Percentiles rank a stretch among this genome's conserved stretches.
Evolutionary conservation across 768 basidiomycete species (phyloP).

Genomic region (Tephrocybe sp.): DNA sequence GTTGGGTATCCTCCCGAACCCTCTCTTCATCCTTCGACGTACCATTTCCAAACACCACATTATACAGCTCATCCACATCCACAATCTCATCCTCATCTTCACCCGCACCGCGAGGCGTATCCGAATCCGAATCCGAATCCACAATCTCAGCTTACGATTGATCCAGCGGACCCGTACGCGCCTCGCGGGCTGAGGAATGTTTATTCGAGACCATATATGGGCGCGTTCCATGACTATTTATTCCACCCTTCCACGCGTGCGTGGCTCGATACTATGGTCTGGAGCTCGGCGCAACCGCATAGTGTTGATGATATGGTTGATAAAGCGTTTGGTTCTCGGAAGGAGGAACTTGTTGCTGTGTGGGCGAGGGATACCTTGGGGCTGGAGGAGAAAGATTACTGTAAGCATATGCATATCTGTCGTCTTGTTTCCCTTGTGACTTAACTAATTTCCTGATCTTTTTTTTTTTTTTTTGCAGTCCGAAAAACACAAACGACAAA

Average conservation of each 20-base stretch:
- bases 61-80: not conserved
- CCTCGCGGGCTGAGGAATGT: slow-evolving; percentile 33
- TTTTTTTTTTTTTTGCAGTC: slow-evolving; percentile 23
- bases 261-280: slow-evolving; percentile 86
- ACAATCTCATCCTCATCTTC: not conserved
- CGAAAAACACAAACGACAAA: slow-evolving; percentile 63
- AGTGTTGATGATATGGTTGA: slow-evolving; percentile 76
- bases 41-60: not conserved
- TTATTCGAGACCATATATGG: slow-evolving; percentile 65
- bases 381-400: slow-evolving; percentile 54
- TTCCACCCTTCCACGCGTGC: slow-evolving; percentile 54
- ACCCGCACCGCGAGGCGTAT: not conserved
- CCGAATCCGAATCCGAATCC: too few relatives aligned
- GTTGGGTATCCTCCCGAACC: too few relatives aligned
- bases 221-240: slow-evolving; percentile 58
- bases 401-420: slow-evolving; percentile 41
- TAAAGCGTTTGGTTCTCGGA: slow-evolving; percentile 48
- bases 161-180: not conserved
- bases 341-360: slow-evolving; percentile 49
- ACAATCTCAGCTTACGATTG: not conserved
- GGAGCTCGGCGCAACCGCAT: slow-evolving; percentile 84
- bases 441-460: too few relatives aligned
- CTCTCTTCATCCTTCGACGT: not conserved
- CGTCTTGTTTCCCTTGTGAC: not conserved
- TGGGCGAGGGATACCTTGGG: slow-evolving; percentile 84